phyloP scores from a whole-genome alignment of 805 yeast genomes.

The Henningerozyma blattae region DNA sequence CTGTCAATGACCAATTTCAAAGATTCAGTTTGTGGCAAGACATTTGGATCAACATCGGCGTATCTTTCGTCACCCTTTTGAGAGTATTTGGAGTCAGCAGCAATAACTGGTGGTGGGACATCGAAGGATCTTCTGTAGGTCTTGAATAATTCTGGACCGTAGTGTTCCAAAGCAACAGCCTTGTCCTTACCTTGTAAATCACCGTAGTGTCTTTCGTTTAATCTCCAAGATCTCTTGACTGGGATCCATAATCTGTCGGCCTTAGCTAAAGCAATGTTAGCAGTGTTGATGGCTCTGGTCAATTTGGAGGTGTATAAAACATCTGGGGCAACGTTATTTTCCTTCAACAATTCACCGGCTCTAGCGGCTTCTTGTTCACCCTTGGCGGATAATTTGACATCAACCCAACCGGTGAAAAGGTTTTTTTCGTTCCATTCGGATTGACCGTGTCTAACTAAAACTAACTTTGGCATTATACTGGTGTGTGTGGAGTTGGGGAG shows the following conservation, averaged over 20 bases:
- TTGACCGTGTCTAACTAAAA: conserved; percentile 97
- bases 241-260: conserved; percentile 89
- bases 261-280: conserved; percentile 79
- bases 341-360: conserved; percentile 87
- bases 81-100: conserved; percentile 65
- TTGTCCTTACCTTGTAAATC: conserved; percentile 97
- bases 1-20: conserved; percentile 91
- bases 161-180: conserved; percentile 79
- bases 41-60: conserved; percentile 70
- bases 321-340: conserved; percentile 76
- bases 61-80: conserved; percentile 83
- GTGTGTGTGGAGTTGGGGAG: too few species aligned
- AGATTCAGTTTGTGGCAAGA: conserved; percentile 89
- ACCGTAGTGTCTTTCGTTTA: conserved; percentile 98
- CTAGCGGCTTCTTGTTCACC: conserved; percentile 86
- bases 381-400: conserved; percentile 68
- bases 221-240: conserved; percentile 92
- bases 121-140: conserved; percentile 97
- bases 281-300: conserved; percentile 94
- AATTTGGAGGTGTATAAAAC: conserved; percentile 82
- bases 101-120: conserved; percentile 89
- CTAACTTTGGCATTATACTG: conserved; percentile 46
- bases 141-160: conserved; percentile 88
- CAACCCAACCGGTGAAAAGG: conserved; percentile 99
- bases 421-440: conserved; percentile 98